Evolutionary conservation across 2,329 filamentous ascomycete species (phyloP), one percentile per base, ranked within the genome.

Genomic region (Penicillium sp.): DNA sequence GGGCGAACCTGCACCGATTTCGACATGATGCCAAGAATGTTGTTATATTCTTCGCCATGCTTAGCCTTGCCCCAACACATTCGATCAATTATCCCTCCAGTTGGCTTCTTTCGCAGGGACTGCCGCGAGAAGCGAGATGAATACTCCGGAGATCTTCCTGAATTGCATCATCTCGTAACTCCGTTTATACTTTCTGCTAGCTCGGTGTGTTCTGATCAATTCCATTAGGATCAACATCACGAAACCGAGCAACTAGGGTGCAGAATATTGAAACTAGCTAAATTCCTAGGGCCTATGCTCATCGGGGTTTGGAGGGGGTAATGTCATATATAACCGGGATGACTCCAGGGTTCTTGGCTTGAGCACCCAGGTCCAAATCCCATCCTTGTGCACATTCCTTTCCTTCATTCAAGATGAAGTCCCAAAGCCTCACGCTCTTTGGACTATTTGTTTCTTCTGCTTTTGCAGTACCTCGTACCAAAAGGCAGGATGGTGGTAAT

Each of bases 401-500:
- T 15, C 16, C n/a, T 21, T 50, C 2, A 19, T 34, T 50, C 41
- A 59, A 10, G 16, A 67, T 67, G 65, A 58, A 58, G 33, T 53
- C 62, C 44, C 56, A 63, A 50, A 57, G 47, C 15, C 19, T 64
- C 39, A 46, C 60, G 11, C 46, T 65, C 8, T 29, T 60, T 50
- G 60, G 62, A 0, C 51, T 65, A 31, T 54, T 65, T 19, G 53
- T 65, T 15, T 58, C 65, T 8, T 61, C 62, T 57, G 55, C 57
- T 5, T 47, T 66, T 13, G 63, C 64, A 25, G 53, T 59, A 7
- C 62, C 62, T 11, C 59, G 41, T n/a, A 29, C 25, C 31, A 53
- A 40, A 53, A 71, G 57, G 58, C 71, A 56, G 58, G 69, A 74
- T 33, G 84, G 84, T 63, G 66, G 69, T 10, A 68, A 83, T 43